Evolutionary conservation across 2,329 filamentous ascomycete genomes (phyloP), one percentile per base, ranked within the genome.

Genomic region (Fusarium sp.): DNA sequence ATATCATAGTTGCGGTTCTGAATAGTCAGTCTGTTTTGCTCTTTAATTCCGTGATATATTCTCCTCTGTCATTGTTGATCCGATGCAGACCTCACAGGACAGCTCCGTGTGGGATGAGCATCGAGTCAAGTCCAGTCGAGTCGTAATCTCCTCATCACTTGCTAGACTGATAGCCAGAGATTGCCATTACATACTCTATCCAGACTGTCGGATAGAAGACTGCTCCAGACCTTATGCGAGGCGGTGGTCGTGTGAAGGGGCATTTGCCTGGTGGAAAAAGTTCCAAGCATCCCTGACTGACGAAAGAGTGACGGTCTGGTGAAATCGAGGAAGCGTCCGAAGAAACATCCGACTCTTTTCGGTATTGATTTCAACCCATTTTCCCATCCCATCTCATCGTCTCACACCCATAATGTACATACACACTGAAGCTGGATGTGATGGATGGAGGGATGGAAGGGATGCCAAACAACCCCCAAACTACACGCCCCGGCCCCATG

Each of bases 111-210:
- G 61, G 39, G 53, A 67, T 50, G 64, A 38, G 28, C 42, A 24
- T 56, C 28, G 30, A 56, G 48, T 30, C 31, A 33, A 55, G 36
- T 39, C 22, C 12, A 35, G 39, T 62, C 28, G 30, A 36, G 30
- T 67, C 65, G 38, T n/a, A 68, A 68, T 68, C 50, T 68, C 48
- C 47, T 54, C 54, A 33, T 35, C 39, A 35, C 45, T 48, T 45
- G 54, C 35, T 59, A 39, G 61, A 41, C 53, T 50, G 64, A 54
- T 65, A 50, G 53, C 42, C 47, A 65, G 65, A 35, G 45, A 68
- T 70, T 74, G 47, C 35, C 48, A 72, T 72, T 72, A 72, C 69
- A 72, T 65, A 70, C 41, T 39, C 54, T 55, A 71, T 74, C 72
- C 72, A 74, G 65, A 51, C 68, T 67, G 65, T 66, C 72, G 68